Base-by-base conservation (phyloP, 2,329 filamentous ascomycete species). In the Neofusicoccum kwambonambiense region DNA sequence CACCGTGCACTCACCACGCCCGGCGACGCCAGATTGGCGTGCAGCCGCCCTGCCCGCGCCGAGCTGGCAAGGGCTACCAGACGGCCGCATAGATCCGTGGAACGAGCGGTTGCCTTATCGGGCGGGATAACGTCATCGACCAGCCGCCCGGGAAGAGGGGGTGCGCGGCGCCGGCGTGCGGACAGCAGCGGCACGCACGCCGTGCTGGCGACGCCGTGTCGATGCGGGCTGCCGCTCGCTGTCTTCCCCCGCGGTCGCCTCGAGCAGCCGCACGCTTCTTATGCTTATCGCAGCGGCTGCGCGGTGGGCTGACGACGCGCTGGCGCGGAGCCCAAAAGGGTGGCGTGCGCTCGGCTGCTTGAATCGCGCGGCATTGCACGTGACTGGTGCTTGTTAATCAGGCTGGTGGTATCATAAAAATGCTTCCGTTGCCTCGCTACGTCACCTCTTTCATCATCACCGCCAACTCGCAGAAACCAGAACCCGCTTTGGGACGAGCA, bases 401-500 rank as follows among this genome's bases (percentile, higher is more conserved):
- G 51, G 31, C 61, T 31, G 50, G 37, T 51, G 39, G 60, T 52
- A 45, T 54, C 49, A 64, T 64, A 64, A 64, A 64, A 64, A 64
- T 64, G 61, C 61, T 54, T 64, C 51, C 61, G 61, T 54, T 64
- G 61, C 61, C 61, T 64, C 56, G 56, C 61, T 64, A 64, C 61
- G 61, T 64, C 61, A 64, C 61, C 61, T 54, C 50, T 64, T 54
- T 54, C 61, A 64, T 64, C 61, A 64, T 64, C 61, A 64, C 41
- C 61, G 61, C 61, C 61, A 64, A 64, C 61, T 64, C 61, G 61
- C 61, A 54, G 61, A 44, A 64, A 54, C 50, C 61, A 54, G 45
- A 49, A 37, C 61, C 61, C 61, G 61, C 61, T 54, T 64, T 64
- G 50, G 61, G 61, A 64, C 61, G 50, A 64, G 51, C 61, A 56